These are phyloP conservation scores for Carex arenaria DNA, from an alignment of 202 grass and related monocot species.

Conservation along the genomic window DNA sequence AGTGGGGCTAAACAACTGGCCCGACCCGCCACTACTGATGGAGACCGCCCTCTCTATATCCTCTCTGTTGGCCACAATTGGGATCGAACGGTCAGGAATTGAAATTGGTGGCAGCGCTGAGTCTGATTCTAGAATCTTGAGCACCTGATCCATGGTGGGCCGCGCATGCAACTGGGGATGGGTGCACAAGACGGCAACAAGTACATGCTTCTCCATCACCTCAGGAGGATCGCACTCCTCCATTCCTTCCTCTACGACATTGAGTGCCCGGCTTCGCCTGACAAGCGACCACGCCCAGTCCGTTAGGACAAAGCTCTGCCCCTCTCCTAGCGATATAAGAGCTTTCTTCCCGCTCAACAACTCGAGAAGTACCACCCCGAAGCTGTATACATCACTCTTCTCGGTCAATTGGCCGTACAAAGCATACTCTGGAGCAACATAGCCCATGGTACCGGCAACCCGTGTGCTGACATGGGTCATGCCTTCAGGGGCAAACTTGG, in stretches of 20 bases:
- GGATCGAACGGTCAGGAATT: slow-evolving; percentile 60
- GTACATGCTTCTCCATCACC: slow-evolving; percentile 84
- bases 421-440: slow-evolving; percentile 86
- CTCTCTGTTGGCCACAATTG: slow-evolving; percentile 53
- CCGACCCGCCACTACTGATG: slow-evolving; percentile 44
- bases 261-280: slow-evolving; percentile 39
- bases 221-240: slow-evolving; percentile 45
- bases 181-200: slow-evolving; percentile 60
- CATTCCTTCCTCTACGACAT: slow-evolving; percentile 90
- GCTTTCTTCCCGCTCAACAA: slow-evolving; percentile 82
- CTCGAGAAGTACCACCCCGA: slow-evolving; percentile 85
- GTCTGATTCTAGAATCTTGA: slow-evolving; percentile 88
- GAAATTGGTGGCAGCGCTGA: slow-evolving; percentile 40
- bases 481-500: slow-evolving; percentile 85
- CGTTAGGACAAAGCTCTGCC: slow-evolving; percentile 62
- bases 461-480: slow-evolving; percentile 90
- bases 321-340: slow-evolving; percentile 62
- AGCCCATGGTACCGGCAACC: slow-evolving; percentile 82
- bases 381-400: slow-evolving; percentile 94
- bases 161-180: slow-evolving; percentile 90
- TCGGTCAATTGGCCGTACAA: slow-evolving; percentile 93
- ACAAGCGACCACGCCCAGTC: slow-evolving; percentile 97
- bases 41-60: slow-evolving; percentile 72
- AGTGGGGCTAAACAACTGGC: slow-evolving; percentile 58
- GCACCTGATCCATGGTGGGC: slow-evolving; percentile 85